Evolutionary conservation across 2,329 filamentous ascomycete genomes (phyloP), one percentile per base, ranked within the genome.

Genomic region (Plectosphaerella plurivora): DNA sequence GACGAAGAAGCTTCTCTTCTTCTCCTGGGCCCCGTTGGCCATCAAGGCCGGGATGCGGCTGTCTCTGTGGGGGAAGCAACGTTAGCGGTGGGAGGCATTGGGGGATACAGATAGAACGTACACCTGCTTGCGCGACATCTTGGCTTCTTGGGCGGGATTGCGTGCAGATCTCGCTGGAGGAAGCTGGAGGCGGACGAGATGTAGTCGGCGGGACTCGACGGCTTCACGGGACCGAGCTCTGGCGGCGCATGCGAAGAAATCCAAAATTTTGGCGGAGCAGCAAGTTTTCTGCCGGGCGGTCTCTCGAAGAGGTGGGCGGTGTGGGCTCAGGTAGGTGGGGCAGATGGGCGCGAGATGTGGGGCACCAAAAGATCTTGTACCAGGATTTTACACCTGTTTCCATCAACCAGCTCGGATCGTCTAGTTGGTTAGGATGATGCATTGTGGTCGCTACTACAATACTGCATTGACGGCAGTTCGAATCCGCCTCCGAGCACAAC

Each of bases 1-100:
- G 53, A 99, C 90, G 72, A 99, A 95, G 77, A 99, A 97, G 75
- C 89, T 96, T 70, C 94, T 84, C 77, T 97, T 97, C 82, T 96
- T 97, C 71, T 97, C 91, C 71, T 89, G 90, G 56, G 92, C 79
- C 59, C 89, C 88, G 88, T 96, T 97, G 68, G 87, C 84, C 65
- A 97, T 93, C 62, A 97, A 84, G 70, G 91, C 87, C 55, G 88
- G 89, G 64, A 97, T 96, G 71, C 91, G 89, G 74, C 89, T 88
- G 72, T 96, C 91, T 66, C 90, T 91, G 58, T 18, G 11, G 20
- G 12, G 11, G 37, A 14, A 14, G 15, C 12, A 14, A 5, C 3
- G 37, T 41, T 8, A 33, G 28, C 7, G 8, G 28, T 33, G 52
- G 44, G 39, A 48, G 53, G 36, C 11, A 33, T 41, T 51, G 18